phyloP scores from a whole-genome alignment of 441 rosid species.

The Adansonia gregorii region DNA sequence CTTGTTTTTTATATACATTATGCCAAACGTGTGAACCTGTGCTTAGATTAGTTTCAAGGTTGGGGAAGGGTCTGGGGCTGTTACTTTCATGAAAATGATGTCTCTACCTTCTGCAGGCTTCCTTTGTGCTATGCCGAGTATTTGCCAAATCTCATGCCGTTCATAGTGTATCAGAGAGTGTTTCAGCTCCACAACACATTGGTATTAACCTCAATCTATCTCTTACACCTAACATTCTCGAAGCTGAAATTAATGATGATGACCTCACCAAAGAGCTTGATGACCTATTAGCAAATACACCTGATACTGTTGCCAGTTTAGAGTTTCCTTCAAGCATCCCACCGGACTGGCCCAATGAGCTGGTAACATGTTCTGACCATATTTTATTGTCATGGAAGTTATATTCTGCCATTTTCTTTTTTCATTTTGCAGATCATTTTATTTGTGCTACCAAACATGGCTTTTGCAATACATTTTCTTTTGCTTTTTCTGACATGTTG shows the following conservation, averaged over 20 bases:
- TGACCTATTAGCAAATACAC: constrained; percentile 24
- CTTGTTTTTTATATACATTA: not conserved
- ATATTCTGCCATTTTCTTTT: constrained; percentile 8
- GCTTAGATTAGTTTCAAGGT: not conserved
- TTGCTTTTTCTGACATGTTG: not conserved
- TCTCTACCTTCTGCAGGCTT: constrained; percentile 43
- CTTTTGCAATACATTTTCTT: not conserved
- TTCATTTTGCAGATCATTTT: not conserved
- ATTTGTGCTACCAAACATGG: not conserved
- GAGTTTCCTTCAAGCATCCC: constrained; percentile 33
- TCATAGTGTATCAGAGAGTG: constrained; percentile 42
- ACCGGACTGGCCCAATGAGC: constrained; percentile 26
- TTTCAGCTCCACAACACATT: constrained; percentile 40
- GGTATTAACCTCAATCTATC: constrained; percentile 49
- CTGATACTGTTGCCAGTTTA: constrained; percentile 33
- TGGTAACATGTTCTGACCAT: constrained; percentile 33
- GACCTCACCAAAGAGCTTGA: constrained; percentile 27
- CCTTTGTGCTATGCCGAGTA: constrained; percentile 58
- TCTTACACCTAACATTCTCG: constrained; percentile 33
- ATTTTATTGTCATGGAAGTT: not conserved
- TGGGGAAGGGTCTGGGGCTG: not conserved
- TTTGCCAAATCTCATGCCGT: constrained; percentile 40
- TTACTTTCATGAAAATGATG: not conserved
- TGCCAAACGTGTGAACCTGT: constrained; percentile 1
- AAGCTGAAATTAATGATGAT: constrained; percentile 26